Percentiles rank a stretch among this genome's conserved stretches.
Conservation (phyloP, 805 yeast genomes). For the Cyberlindnera japonica region DNA sequence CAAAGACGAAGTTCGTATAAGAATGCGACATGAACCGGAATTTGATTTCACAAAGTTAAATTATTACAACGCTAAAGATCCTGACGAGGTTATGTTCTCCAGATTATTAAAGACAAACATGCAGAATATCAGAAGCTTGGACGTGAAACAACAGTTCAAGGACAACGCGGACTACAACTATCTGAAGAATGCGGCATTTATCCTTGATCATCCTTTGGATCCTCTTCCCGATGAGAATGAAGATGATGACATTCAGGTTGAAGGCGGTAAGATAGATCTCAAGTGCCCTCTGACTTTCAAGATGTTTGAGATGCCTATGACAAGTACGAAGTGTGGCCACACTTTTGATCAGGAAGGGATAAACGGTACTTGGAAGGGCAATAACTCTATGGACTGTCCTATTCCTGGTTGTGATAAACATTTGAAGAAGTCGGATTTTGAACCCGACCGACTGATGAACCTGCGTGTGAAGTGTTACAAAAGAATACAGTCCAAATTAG, state of each 20-base stretch:
- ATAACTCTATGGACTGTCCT: slow-evolving; percentile 45
- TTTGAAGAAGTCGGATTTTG: slow-evolving; percentile 36
- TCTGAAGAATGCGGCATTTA: slow-evolving; percentile 42
- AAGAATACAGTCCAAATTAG: slow-evolving; percentile 21
- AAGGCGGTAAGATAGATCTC: slow-evolving; percentile 68
- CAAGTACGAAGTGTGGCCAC: slow-evolving; percentile 56
- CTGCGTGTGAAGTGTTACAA: slow-evolving; percentile 45
- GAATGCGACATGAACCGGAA: slow-evolving; percentile 10
- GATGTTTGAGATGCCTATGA: slow-evolving; percentile 50
- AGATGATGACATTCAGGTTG: slow-evolving; percentile 53
- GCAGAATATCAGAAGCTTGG: not conserved
- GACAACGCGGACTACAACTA: slow-evolving; percentile 16
- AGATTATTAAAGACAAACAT: slow-evolving; percentile 9
- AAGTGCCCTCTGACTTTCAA: slow-evolving; percentile 63
- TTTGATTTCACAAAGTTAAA: slow-evolving; percentile 15
- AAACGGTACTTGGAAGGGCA: slow-evolving; percentile 29
- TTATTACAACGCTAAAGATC: slow-evolving; percentile 1
- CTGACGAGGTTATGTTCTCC: slow-evolving; percentile 10
- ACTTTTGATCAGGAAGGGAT: slow-evolving; percentile 53
- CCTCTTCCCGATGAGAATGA: slow-evolving; percentile 47
- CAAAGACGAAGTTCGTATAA: slow-evolving; percentile 5
- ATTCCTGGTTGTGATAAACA: slow-evolving; percentile 41
- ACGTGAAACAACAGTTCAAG: slow-evolving; percentile 2
- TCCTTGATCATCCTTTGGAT: slow-evolving; percentile 55
- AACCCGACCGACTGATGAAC: slow-evolving; percentile 50